Conservation (phyloP, 1,139 yeast species). For the Kluyveromyces sp. region DNA sequence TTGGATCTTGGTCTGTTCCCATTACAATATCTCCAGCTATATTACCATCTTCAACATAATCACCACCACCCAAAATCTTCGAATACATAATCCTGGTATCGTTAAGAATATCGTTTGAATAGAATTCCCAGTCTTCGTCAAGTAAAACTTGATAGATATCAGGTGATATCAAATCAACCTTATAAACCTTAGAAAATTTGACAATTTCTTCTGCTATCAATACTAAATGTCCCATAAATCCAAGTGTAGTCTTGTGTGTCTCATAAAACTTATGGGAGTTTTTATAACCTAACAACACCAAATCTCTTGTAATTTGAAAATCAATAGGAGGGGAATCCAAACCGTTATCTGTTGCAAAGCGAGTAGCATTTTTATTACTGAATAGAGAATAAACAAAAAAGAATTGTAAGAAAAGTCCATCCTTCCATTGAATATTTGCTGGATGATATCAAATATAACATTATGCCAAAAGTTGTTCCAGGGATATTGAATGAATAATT, state of each 20-base stretch:
- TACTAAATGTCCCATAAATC: slow-evolving; percentile 96
- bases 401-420: slow-evolving; percentile 90
- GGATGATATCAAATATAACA: slow-evolving; percentile 95
- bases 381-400: slow-evolving; percentile 41
- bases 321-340: slow-evolving; percentile 27
- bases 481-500: slow-evolving; percentile 86
- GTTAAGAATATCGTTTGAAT: slow-evolving; percentile 76
- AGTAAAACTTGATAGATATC: slow-evolving; percentile 29
- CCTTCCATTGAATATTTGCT: slow-evolving; percentile 90
- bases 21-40: neutral
- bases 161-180: slow-evolving; percentile 32
- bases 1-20: neutral
- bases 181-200: slow-evolving; percentile 54
- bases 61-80: slow-evolving; percentile 72
- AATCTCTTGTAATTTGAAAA: slow-evolving; percentile 66
- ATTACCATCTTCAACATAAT: slow-evolving; percentile 28
- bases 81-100: slow-evolving; percentile 92
- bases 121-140: slow-evolving; percentile 68
- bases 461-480: slow-evolving; percentile 98
- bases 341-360: slow-evolving; percentile 14
- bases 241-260: slow-evolving; percentile 65
- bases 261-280: slow-evolving; percentile 63
- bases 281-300: slow-evolving; percentile 76
- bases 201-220: slow-evolving; percentile 95
- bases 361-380: slow-evolving; percentile 20